Evolutionary conservation across 2,329 filamentous ascomycete species (phyloP).

Genomic region (Helotiales sp.): DNA sequence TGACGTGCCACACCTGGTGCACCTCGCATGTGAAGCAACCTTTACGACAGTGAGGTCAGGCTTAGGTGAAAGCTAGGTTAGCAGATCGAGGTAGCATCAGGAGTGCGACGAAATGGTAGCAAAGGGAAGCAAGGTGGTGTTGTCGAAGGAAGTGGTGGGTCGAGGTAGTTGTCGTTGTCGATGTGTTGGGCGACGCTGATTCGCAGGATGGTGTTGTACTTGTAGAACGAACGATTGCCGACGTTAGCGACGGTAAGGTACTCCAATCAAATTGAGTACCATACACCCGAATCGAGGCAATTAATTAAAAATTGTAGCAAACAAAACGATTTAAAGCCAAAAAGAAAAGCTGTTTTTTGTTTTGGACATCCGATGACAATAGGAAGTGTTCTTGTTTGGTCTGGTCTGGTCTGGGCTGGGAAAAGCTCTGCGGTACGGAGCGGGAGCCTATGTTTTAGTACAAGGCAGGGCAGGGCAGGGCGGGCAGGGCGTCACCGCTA

Average conservation of each 20-base stretch:
- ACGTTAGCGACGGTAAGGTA: constrained; percentile 6
- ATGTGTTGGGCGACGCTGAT: constrained; percentile 21
- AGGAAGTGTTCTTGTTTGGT: too few species aligned
- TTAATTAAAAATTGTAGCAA: background rate
- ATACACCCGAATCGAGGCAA: background rate
- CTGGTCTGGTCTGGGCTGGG: background rate
- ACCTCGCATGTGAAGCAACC: constrained; percentile 11
- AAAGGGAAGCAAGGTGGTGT: constrained; percentile 14
- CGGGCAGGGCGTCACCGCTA: background rate
- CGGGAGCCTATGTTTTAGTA: constrained; percentile 7
- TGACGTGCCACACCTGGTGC: background rate
- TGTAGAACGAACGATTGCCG: background rate
- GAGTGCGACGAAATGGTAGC: background rate
- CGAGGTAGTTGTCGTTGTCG: constrained; percentile 10
- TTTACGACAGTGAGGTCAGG: constrained; percentile 12
- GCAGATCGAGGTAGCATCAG: constrained; percentile 8
- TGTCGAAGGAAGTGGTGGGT: constrained; percentile 13
- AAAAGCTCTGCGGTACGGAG: constrained; percentile 1
- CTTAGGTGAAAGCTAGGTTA: constrained; percentile 11
- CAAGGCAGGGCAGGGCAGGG: too few species aligned
- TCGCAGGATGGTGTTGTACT: background rate
- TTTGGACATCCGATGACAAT: background rate
- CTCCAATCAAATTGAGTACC: background rate
- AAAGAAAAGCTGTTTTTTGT: background rate
- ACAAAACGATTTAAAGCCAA: background rate